These are phyloP conservation scores for Thelephora aurantiotincta DNA, from an alignment of 768 basidiomycete genomes.

Conservation along the genomic window DNA sequence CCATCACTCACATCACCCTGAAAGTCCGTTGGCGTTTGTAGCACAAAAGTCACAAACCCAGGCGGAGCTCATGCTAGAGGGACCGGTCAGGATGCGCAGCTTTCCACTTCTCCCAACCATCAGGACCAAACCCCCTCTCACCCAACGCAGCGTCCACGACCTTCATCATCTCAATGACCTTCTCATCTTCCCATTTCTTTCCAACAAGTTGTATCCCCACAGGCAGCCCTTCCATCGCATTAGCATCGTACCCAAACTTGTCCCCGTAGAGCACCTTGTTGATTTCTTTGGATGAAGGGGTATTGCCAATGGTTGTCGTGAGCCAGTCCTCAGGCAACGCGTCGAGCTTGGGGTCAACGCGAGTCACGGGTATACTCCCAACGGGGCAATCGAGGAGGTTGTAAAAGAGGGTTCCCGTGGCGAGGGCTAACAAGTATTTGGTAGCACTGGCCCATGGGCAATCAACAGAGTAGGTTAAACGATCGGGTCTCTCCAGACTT, in stretches of 20 bases:
- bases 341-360: conserved; percentile 22
- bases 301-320: conserved; percentile 7
- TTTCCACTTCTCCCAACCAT: conserved; percentile 24
- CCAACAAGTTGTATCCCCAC: conserved; percentile 75
- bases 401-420: conserved; percentile 20
- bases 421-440: conserved; percentile 8
- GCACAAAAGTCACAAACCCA: conserved; percentile 9
- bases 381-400: conserved; percentile 29
- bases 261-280: background rate
- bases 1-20: conserved; percentile 15
- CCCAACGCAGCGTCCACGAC: conserved; percentile 61
- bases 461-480: background rate
- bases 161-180: conserved; percentile 66
- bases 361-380: conserved; percentile 27
- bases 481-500: conserved; percentile 1
- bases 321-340: conserved; percentile 13
- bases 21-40: too few species aligned
- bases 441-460: background rate
- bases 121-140: conserved; percentile 36
- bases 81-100: too few species aligned
- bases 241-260: conserved; percentile 47
- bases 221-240: conserved; percentile 62
- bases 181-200: conserved; percentile 72
- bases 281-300: conserved; percentile 14
- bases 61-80: background rate